These are phyloP conservation scores for Triticum urartu DNA, from an alignment of 176 grass and related monocot species.

Conservation along the genomic window DNA sequence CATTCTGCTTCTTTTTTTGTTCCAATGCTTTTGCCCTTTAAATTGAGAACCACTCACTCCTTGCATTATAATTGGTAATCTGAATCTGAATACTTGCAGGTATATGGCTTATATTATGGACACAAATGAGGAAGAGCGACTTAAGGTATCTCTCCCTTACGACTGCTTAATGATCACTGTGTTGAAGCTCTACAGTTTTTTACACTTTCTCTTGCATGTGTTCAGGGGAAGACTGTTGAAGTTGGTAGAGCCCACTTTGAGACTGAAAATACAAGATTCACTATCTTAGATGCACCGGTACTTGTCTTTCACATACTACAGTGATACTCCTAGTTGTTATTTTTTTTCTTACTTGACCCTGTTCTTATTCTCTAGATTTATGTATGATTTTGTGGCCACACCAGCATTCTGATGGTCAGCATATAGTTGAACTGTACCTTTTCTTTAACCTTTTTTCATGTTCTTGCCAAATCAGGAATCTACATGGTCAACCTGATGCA, in stretches of 20 bases:
- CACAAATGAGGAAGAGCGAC: slow-evolving; percentile 94
- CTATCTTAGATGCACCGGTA: slow-evolving; percentile 89
- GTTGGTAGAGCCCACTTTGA: slow-evolving; percentile 95
- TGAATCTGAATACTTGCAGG: slow-evolving; percentile 47
- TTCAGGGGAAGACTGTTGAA: slow-evolving; percentile 81
- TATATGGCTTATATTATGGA: slow-evolving; percentile 99
- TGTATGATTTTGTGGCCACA: neutral
- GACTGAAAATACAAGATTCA: slow-evolving; percentile 86
- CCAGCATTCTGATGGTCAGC: too few species aligned
- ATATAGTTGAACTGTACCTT: too few species aligned
- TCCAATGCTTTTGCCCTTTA: neutral
- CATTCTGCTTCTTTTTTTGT: neutral
- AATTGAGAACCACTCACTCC: neutral
- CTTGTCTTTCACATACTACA: slow-evolving; percentile 5
- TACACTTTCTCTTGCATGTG: slow-evolving; percentile 24
- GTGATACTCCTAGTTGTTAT: neutral
- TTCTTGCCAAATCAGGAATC: too few species aligned
- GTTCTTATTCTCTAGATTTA: neutral
- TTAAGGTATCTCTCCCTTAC: slow-evolving; percentile 54
- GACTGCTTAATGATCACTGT: neutral
- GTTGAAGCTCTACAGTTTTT: neutral
- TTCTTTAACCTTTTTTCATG: too few species aligned
- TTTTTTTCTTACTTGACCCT: neutral
- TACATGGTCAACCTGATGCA: too few species aligned
- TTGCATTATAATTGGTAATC: neutral